phyloP scores from a whole-genome alignment of 257 asterid species.

The Solanum gandarillasii region DNA sequence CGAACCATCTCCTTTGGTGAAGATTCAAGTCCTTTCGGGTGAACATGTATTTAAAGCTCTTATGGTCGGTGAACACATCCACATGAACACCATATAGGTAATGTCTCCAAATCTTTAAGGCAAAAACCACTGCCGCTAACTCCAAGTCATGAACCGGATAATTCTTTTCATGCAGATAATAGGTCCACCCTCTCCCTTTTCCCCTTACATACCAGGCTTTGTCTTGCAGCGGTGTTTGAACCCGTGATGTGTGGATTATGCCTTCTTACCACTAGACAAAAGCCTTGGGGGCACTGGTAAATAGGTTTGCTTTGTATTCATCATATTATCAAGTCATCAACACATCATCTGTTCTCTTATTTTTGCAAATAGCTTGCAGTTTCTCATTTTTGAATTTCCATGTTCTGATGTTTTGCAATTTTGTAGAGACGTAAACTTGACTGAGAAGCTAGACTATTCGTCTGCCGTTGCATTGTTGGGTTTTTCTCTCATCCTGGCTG shows the following conservation, averaged over 20 bases:
- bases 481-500: slow-evolving; percentile 54
- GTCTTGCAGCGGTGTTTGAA: not conserved
- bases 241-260: not conserved
- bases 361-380: not conserved
- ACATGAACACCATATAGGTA: not conserved
- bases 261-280: not conserved
- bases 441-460: slow-evolving; percentile 74
- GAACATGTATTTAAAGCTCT: not conserved
- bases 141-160: not conserved
- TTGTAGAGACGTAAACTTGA: slow-evolving; percentile 72
- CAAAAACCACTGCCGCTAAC: not conserved
- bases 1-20: not conserved
- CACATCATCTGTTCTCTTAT: not conserved
- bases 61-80: not conserved
- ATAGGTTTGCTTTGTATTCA: not conserved
- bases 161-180: not conserved
- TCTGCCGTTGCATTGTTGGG: slow-evolving; percentile 74
- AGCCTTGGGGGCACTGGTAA: not conserved
- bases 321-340: not conserved
- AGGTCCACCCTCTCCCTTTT: not conserved
- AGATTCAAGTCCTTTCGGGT: not conserved
- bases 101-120: not conserved
- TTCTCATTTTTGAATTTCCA: not conserved
- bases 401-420: slow-evolving; percentile 4
- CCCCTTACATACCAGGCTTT: not conserved